Conservation (phyloP, 1,284 basidiomycete genomes). For the Tremellales sp. region DNA sequence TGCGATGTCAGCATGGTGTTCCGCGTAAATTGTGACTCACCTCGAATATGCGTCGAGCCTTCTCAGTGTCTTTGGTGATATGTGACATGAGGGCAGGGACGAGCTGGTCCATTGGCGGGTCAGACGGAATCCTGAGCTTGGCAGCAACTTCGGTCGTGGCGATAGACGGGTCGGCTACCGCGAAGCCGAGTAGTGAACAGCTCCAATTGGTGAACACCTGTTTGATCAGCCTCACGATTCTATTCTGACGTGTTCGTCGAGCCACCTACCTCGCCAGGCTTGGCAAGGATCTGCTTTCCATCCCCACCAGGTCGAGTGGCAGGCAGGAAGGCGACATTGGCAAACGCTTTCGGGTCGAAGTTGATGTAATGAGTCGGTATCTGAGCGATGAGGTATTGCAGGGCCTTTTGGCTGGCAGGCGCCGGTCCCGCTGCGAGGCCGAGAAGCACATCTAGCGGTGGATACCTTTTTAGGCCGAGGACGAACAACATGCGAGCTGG, state of each 20-base stretch:
- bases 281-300: conserved; percentile 57
- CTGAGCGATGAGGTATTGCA: conserved; percentile 76
- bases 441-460: conserved; percentile 65
- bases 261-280: conserved; percentile 61
- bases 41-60: conserved; percentile 69
- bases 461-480: conserved; percentile 70
- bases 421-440: conserved; percentile 58
- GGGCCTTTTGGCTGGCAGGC: conserved; percentile 52
- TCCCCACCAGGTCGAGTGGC: conserved; percentile 57
- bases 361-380: conserved; percentile 57
- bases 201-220: conserved; percentile 70
- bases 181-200: conserved; percentile 73
- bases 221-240: background rate
- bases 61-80: conserved; percentile 59
- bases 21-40: conserved; percentile 16
- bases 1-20: conserved; percentile 8
- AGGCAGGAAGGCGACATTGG: conserved; percentile 74
- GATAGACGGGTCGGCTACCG: conserved; percentile 54
- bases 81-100: conserved; percentile 61
- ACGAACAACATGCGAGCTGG: conserved; percentile 77
- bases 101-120: conserved; percentile 67
- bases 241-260: background rate
- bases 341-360: conserved; percentile 59
- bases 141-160: conserved; percentile 60
- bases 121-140: conserved; percentile 69